Evolutionary conservation across 768 basidiomycete species (phyloP).

Genomic region (Lenzites betulinus): DNA sequence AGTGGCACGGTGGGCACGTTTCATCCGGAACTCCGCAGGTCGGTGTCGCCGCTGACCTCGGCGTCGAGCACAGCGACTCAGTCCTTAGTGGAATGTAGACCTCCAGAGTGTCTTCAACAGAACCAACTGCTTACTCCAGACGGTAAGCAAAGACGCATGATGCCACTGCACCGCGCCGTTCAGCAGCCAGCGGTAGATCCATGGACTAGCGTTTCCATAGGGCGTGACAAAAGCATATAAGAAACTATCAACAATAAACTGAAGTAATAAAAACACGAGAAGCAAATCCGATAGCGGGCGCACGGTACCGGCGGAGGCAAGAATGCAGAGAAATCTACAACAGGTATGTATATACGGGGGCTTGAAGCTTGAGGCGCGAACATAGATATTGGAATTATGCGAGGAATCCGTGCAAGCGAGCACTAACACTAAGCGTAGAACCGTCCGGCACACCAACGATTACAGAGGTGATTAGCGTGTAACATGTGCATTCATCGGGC

Average conservation of each 20-base stretch:
- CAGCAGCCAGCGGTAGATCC: too few relatives aligned
- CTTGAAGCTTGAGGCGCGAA: not conserved
- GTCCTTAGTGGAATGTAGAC: too few relatives aligned
- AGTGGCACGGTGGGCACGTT: too few relatives aligned
- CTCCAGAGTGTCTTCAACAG: too few relatives aligned
- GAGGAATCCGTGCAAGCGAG: slow-evolving; percentile 4
- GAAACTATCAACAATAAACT: slow-evolving; percentile 16
- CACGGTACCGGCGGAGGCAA: not conserved
- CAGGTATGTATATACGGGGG: not conserved
- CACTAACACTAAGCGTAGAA: slow-evolving; percentile 3
- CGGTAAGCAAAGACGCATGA: too few relatives aligned
- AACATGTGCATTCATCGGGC: not conserved
- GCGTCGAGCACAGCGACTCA: too few relatives aligned
- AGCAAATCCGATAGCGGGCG: not conserved
- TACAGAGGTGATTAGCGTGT: not conserved
- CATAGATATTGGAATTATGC: slow-evolving; percentile 10
- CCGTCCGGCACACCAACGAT: not conserved
- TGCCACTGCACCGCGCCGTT: too few relatives aligned
- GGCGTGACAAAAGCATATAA: too few relatives aligned
- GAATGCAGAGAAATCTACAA: not conserved
- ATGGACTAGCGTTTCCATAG: too few relatives aligned
- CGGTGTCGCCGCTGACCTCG: too few relatives aligned
- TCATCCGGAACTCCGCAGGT: too few relatives aligned
- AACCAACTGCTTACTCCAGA: too few relatives aligned
- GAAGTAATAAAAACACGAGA: slow-evolving; percentile 17